These are phyloP conservation scores for Populus davidiana DNA, from an alignment of 345 rosid genomes.

Conservation along the genomic window DNA sequence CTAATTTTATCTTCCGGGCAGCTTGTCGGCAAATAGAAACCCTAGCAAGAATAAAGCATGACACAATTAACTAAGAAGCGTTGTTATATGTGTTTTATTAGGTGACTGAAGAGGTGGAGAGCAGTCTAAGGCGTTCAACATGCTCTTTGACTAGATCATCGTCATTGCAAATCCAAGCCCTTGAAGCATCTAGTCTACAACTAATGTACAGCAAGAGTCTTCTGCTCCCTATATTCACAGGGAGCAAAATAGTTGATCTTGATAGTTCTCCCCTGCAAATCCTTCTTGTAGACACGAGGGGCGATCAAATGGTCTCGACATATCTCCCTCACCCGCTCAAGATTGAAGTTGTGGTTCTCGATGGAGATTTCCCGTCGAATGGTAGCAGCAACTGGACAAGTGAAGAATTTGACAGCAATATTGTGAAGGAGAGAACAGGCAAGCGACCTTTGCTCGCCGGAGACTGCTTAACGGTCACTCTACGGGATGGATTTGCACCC, in stretches of 20 bases:
- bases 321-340: constrained; percentile 48
- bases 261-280: constrained; percentile 52
- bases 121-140: constrained; percentile 33
- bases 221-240: constrained; percentile 54
- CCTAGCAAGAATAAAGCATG: neutral
- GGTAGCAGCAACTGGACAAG: constrained; percentile 50
- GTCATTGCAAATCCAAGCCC: constrained; percentile 44
- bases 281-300: constrained; percentile 39
- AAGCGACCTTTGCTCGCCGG: constrained; percentile 91
- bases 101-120: constrained; percentile 82
- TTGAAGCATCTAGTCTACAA: constrained; percentile 40
- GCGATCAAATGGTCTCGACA: constrained; percentile 13
- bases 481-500: constrained; percentile 50
- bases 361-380: constrained; percentile 65
- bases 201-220: constrained; percentile 35
- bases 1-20: neutral
- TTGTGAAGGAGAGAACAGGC: constrained; percentile 72
- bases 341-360: constrained; percentile 67
- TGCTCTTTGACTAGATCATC: constrained; percentile 41
- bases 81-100: constrained; percentile 13
- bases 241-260: constrained; percentile 54
- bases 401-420: constrained; percentile 53
- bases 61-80: too few species aligned
- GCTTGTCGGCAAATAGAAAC: neutral
- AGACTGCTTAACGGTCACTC: constrained; percentile 43